phyloP scores from a whole-genome alignment of 805 yeast genomes.

The Lachancea mirantina region DNA sequence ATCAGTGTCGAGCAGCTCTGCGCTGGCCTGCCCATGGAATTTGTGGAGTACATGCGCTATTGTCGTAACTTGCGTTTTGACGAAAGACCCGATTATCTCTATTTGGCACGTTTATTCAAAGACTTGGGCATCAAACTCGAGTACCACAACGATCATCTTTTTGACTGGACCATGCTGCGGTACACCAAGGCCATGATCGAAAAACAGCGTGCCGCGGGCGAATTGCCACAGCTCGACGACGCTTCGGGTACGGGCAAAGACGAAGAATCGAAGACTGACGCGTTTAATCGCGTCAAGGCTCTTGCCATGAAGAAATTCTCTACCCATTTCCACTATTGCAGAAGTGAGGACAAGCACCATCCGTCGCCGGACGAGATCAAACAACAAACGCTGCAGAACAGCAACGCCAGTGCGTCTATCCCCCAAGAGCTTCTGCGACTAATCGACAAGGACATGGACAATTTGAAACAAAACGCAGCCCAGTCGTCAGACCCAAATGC shows the following conservation, averaged over 20 bases:
- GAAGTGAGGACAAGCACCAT: slow-evolving; percentile 25
- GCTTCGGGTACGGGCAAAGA: slow-evolving; percentile 9
- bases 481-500: slow-evolving; percentile 10
- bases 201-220: slow-evolving; percentile 21
- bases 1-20: slow-evolving; percentile 82
- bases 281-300: slow-evolving; percentile 29
- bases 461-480: slow-evolving; percentile 21
- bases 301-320: slow-evolving; percentile 32
- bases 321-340: slow-evolving; percentile 32
- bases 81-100: slow-evolving; percentile 92
- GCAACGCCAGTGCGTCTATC: slow-evolving; percentile 21
- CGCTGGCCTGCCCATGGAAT: slow-evolving; percentile 87
- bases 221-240: slow-evolving; percentile 8
- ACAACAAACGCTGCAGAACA: slow-evolving; percentile 24
- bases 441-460: slow-evolving; percentile 29
- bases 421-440: slow-evolving; percentile 26
- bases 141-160: slow-evolving; percentile 86
- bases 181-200: slow-evolving; percentile 33
- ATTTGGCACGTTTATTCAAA: slow-evolving; percentile 79
- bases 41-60: slow-evolving; percentile 79
- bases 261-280: slow-evolving; percentile 23
- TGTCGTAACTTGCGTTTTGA: slow-evolving; percentile 88
- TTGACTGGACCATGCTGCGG: slow-evolving; percentile 81
- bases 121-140: slow-evolving; percentile 84
- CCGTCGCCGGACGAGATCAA: slow-evolving; percentile 32